Conservation (phyloP, 202 grass and related monocot species). For the Hordeum pubiflorum region DNA sequence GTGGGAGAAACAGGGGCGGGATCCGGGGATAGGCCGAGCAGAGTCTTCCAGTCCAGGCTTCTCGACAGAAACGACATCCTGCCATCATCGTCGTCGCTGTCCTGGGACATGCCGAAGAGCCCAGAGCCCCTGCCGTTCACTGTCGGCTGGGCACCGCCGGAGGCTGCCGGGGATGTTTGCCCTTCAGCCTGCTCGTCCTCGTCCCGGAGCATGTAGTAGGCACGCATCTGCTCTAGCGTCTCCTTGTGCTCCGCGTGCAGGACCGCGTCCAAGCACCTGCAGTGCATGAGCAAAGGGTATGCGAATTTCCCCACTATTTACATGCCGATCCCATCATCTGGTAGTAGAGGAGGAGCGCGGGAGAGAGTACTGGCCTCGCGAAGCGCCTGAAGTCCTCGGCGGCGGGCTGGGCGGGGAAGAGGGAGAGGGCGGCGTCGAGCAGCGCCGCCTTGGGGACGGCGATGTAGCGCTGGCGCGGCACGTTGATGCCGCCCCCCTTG, state of each 20-base stretch:
- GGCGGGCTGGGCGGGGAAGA: slow-evolving; percentile 32
- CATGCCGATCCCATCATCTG: background rate
- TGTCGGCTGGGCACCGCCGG: background rate
- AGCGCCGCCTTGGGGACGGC: slow-evolving; percentile 55
- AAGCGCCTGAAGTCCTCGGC: slow-evolving; percentile 51
- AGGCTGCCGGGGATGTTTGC: background rate
- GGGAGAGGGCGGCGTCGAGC: slow-evolving; percentile 52
- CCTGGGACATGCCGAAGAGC: slow-evolving; percentile 31
- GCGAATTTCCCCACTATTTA: no score
- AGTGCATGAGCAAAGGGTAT: background rate
- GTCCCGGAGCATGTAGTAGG: slow-evolving; percentile 40
- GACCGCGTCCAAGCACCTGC: slow-evolving; percentile 71
- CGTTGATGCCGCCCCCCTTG: slow-evolving; percentile 44
- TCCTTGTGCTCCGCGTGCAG: slow-evolving; percentile 89
- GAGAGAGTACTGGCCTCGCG: slow-evolving; percentile 19
- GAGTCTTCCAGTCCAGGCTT: slow-evolving; percentile 51
- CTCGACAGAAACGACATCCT: slow-evolving; percentile 24
- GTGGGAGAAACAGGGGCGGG: slow-evolving; percentile 19
- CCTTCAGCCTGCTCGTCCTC: background rate
- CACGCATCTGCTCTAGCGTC: slow-evolving; percentile 88
- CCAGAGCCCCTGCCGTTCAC: slow-evolving; percentile 21
- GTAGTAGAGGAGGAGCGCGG: background rate
- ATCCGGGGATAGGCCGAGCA: slow-evolving; percentile 43
- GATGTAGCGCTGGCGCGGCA: slow-evolving; percentile 87
- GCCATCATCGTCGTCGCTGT: slow-evolving; percentile 20